A percentile compares a stretch with the other conserved stretches of the same genome.
Evolutionary conservation across 2,329 filamentous ascomycete genomes (phyloP).

Genomic region (Calcarisporium arbuscula): DNA sequence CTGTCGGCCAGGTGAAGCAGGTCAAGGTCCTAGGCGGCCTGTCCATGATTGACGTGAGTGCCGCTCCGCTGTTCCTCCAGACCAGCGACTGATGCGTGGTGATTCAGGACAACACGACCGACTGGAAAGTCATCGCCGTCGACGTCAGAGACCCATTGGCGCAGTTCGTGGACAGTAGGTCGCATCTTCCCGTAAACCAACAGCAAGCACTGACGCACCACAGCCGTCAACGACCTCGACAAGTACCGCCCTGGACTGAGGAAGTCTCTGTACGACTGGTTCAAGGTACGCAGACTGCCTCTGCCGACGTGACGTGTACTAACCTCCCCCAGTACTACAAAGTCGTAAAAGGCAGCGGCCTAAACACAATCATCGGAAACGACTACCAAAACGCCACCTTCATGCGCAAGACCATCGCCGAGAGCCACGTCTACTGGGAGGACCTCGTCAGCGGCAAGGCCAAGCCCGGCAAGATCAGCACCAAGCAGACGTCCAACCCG

Average conservation of each 20-base stretch:
- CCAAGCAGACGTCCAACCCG: conserved; percentile 31
- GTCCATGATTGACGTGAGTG: conserved; percentile 30
- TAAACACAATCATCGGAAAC: conserved; percentile 29
- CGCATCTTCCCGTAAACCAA: accelerated
- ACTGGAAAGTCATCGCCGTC: conserved; percentile 35
- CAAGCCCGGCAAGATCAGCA: conserved; percentile 30
- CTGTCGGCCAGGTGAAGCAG: conserved; percentile 33
- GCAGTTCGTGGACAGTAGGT: conserved; percentile 24
- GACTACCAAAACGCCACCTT: conserved; percentile 29
- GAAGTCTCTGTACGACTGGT: conserved; percentile 31
- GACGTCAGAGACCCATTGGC: conserved; percentile 33
- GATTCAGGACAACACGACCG: conserved; percentile 19
- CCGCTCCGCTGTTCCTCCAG: background rate
- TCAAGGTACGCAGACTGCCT: conserved; percentile 21
- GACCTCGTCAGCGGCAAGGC: conserved; percentile 31
- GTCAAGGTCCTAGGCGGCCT: conserved; percentile 35
- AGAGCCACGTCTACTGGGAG: conserved; percentile 32
- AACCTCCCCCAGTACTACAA: conserved; percentile 29
- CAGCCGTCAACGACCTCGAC: conserved; percentile 30
- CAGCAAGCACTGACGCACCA: conserved; percentile 6
- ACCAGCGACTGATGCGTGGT: background rate
- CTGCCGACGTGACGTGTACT: background rate
- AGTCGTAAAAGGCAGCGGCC: conserved; percentile 26
- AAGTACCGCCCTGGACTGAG: conserved; percentile 30
- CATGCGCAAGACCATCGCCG: conserved; percentile 22